Percentiles rank a stretch among this genome's conserved stretches.
Evolutionary conservation across 192 early-diverging fungal species (phyloP).

Genomic region (Kickxella alabastrina): DNA sequence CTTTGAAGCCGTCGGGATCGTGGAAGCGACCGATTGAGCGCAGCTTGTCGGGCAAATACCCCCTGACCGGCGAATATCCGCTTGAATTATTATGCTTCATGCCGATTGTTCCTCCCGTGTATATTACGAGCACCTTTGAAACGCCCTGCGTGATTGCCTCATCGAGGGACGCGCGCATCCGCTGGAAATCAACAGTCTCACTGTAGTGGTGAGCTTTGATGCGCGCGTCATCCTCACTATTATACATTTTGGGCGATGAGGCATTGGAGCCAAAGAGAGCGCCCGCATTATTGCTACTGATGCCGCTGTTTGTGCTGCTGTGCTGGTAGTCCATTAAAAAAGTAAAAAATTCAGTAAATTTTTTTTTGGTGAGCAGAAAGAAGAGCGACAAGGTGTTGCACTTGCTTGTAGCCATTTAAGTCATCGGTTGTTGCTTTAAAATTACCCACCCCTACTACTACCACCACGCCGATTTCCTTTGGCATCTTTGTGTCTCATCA

Average conservation of each 20-base stretch:
- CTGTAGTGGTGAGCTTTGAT: constrained; percentile 46
- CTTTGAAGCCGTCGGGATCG: constrained; percentile 54
- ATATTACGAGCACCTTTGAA: constrained; percentile 81
- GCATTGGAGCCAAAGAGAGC: background rate
- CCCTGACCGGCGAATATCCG: constrained; percentile 73
- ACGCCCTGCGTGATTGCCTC: constrained; percentile 69
- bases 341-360: too few species aligned
- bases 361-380: too few species aligned
- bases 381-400: too few species aligned
- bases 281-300: background rate
- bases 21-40: constrained; percentile 79
- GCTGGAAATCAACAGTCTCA: constrained; percentile 53
- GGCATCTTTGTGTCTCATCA: too few species aligned
- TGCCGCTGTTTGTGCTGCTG: too few species aligned
- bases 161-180: constrained; percentile 52
- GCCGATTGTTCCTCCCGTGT: constrained; percentile 94
- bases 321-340: too few species aligned
- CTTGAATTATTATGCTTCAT: constrained; percentile 71
- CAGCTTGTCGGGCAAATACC: constrained; percentile 77
- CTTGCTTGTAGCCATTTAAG: too few species aligned
- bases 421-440: too few species aligned
- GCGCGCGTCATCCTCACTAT: constrained; percentile 3
- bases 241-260: background rate
- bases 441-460: too few species aligned
- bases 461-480: too few species aligned